phyloP scores from a whole-genome alignment of 2,329 filamentous ascomycete genomes.

The Ceratocystis papillata region DNA sequence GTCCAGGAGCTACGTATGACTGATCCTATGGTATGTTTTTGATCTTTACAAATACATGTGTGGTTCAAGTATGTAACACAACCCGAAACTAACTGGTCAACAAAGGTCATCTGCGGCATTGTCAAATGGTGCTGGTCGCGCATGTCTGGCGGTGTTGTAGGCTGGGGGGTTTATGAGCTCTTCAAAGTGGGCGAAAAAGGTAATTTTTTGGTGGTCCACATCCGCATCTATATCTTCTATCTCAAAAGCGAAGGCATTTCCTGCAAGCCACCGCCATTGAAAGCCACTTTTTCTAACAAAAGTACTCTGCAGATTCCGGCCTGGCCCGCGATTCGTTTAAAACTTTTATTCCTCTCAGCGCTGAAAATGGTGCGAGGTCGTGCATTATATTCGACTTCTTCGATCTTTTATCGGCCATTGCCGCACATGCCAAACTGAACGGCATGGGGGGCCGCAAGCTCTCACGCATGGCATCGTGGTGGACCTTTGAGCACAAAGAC shows the following conservation, averaged over 20 bases:
- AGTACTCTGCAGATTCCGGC: slow-evolving; percentile 58
- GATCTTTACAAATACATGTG: not conserved
- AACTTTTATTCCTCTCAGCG: slow-evolving; percentile 89
- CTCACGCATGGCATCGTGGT: slow-evolving; percentile 93
- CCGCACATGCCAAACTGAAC: slow-evolving; percentile 86
- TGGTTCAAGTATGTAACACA: not conserved
- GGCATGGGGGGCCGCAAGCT: slow-evolving; percentile 88
- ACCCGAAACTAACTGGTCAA: not conserved
- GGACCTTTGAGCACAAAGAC: slow-evolving; percentile 89
- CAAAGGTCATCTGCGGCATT: slow-evolving; percentile 78
- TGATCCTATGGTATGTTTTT: slow-evolving; percentile 67
- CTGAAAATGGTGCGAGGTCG: slow-evolving; percentile 73
- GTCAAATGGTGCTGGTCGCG: slow-evolving; percentile 98
- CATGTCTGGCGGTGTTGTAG: slow-evolving; percentile 79
- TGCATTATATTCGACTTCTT: slow-evolving; percentile 95
- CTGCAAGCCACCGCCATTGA: not conserved
- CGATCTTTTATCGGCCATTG: slow-evolving; percentile 79
- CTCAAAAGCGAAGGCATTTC: not conserved
- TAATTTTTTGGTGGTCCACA: slow-evolving; percentile 36
- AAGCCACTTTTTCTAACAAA: slow-evolving; percentile 6
- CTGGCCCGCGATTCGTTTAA: slow-evolving; percentile 88
- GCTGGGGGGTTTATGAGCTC: slow-evolving; percentile 93
- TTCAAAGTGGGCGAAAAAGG: slow-evolving; percentile 92
- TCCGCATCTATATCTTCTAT: not conserved
- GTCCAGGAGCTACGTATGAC: slow-evolving; percentile 81